phyloP scores from a whole-genome alignment of 176 grass and related monocot species.

The Chrysopogon serrulatus region DNA sequence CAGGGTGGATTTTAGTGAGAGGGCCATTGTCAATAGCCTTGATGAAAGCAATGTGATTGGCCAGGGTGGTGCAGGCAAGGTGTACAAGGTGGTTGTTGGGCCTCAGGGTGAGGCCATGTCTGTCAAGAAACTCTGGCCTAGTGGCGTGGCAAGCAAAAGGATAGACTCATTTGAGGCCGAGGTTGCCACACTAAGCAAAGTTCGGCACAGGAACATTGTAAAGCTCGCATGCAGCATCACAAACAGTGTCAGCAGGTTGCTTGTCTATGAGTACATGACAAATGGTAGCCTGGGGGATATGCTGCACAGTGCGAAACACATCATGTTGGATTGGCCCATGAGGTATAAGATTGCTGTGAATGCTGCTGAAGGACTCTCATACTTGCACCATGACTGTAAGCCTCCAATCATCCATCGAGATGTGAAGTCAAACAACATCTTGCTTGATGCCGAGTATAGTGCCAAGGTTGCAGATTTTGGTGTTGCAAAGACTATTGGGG shows the following conservation, averaged over 20 bases:
- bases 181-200: constrained; percentile 55
- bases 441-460: constrained; percentile 60
- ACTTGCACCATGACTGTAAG: constrained; percentile 83
- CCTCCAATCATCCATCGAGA: constrained; percentile 78
- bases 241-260: constrained; percentile 29
- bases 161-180: constrained; percentile 46
- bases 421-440: constrained; percentile 93
- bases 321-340: constrained; percentile 47
- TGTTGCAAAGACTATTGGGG: constrained; percentile 56
- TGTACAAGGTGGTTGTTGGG: constrained; percentile 51
- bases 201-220: constrained; percentile 88
- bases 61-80: constrained; percentile 45
- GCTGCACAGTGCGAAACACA: constrained; percentile 50
- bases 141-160: not conserved
- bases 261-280: constrained; percentile 92
- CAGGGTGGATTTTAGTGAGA: constrained; percentile 51
- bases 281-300: constrained; percentile 91
- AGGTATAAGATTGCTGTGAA: constrained; percentile 63
- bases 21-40: constrained; percentile 47
- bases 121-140: constrained; percentile 60
- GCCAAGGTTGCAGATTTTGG: constrained; percentile 86
- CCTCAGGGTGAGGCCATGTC: constrained; percentile 38
- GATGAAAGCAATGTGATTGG: constrained; percentile 62
- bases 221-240: constrained; percentile 72
- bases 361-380: constrained; percentile 74